Conservation (phyloP, 2,329 filamentous ascomycete genomes). For the Fusarium denticulatum region DNA sequence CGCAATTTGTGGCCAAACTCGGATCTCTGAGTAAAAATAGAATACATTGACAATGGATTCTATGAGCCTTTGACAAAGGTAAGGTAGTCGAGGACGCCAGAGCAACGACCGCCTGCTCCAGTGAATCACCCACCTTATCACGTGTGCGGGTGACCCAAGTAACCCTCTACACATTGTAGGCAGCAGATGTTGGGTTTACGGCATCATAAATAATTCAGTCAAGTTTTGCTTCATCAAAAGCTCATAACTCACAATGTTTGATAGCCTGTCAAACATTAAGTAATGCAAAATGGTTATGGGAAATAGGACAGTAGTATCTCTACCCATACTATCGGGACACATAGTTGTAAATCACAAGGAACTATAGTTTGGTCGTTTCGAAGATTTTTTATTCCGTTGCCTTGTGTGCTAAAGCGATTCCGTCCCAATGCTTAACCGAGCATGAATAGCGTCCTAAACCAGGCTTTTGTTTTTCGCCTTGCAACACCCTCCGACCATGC, state of each 20-base stretch:
- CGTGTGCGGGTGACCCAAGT: neutral
- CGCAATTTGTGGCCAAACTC: neutral
- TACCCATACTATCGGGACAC: neutral
- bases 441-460: constrained; percentile 54
- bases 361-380: constrained; percentile 41
- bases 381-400: constrained; percentile 53
- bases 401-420: constrained; percentile 51
- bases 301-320: neutral
- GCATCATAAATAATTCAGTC: neutral
- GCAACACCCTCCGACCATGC: constrained; percentile 48
- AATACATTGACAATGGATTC: neutral
- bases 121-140: neutral
- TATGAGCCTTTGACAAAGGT: neutral
- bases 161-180: neutral
- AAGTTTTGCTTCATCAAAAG: neutral
- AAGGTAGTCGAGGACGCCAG: neutral
- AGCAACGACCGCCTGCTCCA: neutral
- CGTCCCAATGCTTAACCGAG: constrained; percentile 53
- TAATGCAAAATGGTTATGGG: neutral
- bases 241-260: neutral
- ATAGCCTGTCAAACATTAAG: neutral
- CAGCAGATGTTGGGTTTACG: neutral
- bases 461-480: constrained; percentile 48
- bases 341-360: neutral
- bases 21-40: neutral